phyloP scores from a whole-genome alignment of 73 alveolate species.

The Tetrahymena malaccensis region DNA sequence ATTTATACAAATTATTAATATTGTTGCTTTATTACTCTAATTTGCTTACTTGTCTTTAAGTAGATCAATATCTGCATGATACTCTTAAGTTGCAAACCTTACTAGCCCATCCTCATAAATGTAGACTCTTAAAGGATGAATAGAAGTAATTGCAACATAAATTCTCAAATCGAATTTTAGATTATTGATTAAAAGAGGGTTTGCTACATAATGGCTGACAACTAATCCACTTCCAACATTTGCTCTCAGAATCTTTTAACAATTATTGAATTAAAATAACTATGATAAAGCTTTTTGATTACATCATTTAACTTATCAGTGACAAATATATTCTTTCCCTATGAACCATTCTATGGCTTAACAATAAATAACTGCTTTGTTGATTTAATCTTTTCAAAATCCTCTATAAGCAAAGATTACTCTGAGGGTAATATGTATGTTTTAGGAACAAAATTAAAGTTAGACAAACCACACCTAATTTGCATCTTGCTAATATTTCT shows the following conservation, averaged over 20 bases:
- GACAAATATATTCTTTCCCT: constrained; percentile 70
- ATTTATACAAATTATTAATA: constrained; percentile 20
- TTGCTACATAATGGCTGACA: constrained; percentile 62
- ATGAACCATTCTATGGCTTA: constrained; percentile 68
- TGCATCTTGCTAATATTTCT: constrained; percentile 50
- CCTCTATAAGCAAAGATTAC: constrained; percentile 17
- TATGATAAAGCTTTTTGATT: background rate
- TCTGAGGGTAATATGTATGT: constrained; percentile 67
- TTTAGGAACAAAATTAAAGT: constrained; percentile 60
- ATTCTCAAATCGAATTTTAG: constrained; percentile 82
- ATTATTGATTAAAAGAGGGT: constrained; percentile 80
- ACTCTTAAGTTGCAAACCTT: constrained; percentile 68
- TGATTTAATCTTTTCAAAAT: constrained; percentile 30
- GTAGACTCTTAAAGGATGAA: constrained; percentile 80
- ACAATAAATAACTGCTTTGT: constrained; percentile 45
- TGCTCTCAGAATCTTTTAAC: constrained; percentile 26
- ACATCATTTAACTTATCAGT: constrained; percentile 54
- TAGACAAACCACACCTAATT: constrained; percentile 41
- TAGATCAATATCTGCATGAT: constrained; percentile 22
- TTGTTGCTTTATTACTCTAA: background rate
- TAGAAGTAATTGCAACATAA: constrained; percentile 83
- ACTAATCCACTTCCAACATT: background rate
- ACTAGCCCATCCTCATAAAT: constrained; percentile 86
- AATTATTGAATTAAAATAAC: background rate
- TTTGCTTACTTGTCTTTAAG: background rate